Percentiles rank a stretch among this genome's conserved stretches.
Conservation (phyloP, 768 basidiomycete genomes). For the Dacryopinax primogenitus region DNA sequence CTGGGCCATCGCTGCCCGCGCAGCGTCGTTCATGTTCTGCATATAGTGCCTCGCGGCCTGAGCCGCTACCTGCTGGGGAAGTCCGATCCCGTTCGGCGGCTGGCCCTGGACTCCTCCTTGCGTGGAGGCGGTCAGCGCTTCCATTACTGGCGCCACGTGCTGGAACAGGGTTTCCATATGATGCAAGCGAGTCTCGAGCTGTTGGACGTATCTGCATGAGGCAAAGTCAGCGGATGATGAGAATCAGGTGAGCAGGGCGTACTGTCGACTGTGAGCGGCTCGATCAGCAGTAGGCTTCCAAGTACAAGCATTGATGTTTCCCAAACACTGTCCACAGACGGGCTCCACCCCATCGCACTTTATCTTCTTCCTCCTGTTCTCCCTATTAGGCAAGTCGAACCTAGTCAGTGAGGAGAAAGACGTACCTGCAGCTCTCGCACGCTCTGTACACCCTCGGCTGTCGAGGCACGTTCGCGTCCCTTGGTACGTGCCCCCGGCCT, state of each 20-base stretch:
- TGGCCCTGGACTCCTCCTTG: not conserved
- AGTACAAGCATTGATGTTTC: constrained; percentile 64
- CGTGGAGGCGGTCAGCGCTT: constrained; percentile 22
- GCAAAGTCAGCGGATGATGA: constrained; percentile 15
- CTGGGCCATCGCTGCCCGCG: not conserved
- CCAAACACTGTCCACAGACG: constrained; percentile 66
- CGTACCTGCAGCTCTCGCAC: constrained; percentile 77
- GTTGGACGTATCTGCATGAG: constrained; percentile 65
- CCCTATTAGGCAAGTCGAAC: too few species aligned
- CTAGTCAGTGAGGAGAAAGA: constrained; percentile 18
- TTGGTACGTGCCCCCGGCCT: constrained; percentile 29
- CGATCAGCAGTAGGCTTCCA: constrained; percentile 89
- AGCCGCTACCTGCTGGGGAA: constrained; percentile 42
- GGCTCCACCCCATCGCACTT: constrained; percentile 85
- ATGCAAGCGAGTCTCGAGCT: constrained; percentile 72
- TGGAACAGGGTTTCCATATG: constrained; percentile 81
- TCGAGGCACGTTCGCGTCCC: constrained; percentile 58
- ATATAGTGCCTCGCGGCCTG: constrained; percentile 10
- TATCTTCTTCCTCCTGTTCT: constrained; percentile 71
- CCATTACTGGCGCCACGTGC: constrained; percentile 66
- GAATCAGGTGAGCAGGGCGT: constrained; percentile 28
- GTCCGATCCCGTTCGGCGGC: not conserved
- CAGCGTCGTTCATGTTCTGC: constrained; percentile 7
- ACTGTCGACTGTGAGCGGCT: constrained; percentile 82
- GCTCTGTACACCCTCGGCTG: constrained; percentile 74